These are phyloP conservation scores for Sporothrix inflata DNA, from an alignment of 2,329 filamentous ascomycete species.

Conservation along the genomic window DNA sequence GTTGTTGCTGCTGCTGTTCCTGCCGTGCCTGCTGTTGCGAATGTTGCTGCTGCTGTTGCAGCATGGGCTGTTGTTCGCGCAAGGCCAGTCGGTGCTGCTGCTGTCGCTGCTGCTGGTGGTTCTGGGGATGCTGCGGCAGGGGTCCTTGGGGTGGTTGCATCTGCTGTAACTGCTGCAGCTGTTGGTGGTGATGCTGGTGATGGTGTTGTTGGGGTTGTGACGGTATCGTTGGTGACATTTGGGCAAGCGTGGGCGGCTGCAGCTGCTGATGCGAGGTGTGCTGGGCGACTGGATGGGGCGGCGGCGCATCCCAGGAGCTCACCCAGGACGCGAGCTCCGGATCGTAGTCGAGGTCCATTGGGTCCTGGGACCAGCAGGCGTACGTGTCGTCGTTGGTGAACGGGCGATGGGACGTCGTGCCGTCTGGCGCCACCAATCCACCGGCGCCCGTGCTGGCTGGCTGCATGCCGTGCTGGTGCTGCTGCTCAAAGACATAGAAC, in stretches of 20 bases:
- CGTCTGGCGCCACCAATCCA: not conserved
- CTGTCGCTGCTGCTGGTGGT: not conserved
- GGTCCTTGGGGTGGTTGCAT: slow-evolving; percentile 6
- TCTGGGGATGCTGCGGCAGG: slow-evolving; percentile 1
- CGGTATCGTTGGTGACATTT: slow-evolving; percentile 13
- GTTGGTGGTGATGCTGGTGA: not conserved
- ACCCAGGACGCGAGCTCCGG: slow-evolving; percentile 36
- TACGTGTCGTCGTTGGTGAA: slow-evolving; percentile 26
- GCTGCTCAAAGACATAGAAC: slow-evolving; percentile 22
- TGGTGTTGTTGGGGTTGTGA: slow-evolving; percentile 18
- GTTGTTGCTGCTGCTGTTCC: not conserved
- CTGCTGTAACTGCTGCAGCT: slow-evolving; percentile 15
- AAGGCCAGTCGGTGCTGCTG: slow-evolving; percentile 16
- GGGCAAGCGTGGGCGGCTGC: not conserved
- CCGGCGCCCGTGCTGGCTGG: not conserved
- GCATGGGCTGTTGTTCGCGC: slow-evolving; percentile 7
- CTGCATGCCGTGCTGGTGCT: slow-evolving; percentile 20
- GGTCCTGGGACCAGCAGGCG: slow-evolving; percentile 33
- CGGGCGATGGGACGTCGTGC: not conserved
- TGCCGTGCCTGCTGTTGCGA: slow-evolving; percentile 22
- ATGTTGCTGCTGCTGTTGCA: slow-evolving; percentile 12
- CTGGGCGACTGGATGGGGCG: not conserved
- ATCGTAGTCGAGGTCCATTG: slow-evolving; percentile 40
- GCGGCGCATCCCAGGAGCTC: slow-evolving; percentile 31
- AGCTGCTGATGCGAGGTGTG: not conserved